Percentiles rank a stretch among this genome's conserved stretches.
Evolutionary conservation across 2,329 filamentous ascomycete species (phyloP).

Genomic region (Venturia nashicola): DNA sequence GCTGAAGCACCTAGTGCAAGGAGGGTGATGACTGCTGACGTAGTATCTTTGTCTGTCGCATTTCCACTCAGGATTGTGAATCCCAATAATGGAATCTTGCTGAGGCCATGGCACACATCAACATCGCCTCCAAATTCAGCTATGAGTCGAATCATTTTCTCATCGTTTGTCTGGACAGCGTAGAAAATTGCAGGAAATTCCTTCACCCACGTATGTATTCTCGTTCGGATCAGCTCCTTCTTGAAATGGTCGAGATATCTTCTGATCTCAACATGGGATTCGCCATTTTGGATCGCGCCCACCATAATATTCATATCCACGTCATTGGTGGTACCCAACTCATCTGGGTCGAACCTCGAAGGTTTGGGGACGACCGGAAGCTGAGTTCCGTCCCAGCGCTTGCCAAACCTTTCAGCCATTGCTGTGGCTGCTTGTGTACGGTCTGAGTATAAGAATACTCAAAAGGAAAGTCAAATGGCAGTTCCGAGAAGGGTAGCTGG

Average conservation of each 20-base stretch:
- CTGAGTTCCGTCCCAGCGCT: too few relatives aligned
- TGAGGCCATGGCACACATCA: conserved; percentile 10
- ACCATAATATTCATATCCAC: not conserved
- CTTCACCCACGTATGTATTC: not conserved
- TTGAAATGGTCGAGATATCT: not conserved
- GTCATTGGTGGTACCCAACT: too few relatives aligned
- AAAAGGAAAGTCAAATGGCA: too few relatives aligned
- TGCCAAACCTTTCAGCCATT: too few relatives aligned
- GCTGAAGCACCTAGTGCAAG: not conserved
- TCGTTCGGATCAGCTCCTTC: not conserved
- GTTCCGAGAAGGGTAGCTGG: too few relatives aligned
- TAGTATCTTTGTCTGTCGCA: not conserved
- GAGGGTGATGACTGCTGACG: not conserved
- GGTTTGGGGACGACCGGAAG: too few relatives aligned
- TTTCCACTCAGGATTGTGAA: conserved; percentile 19
- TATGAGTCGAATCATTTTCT: conserved; percentile 15
- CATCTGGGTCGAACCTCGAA: too few relatives aligned
- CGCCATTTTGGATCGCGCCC: not conserved
- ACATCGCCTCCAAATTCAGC: conserved; percentile 15
- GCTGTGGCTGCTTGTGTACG: too few relatives aligned
- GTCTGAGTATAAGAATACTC: too few relatives aligned
- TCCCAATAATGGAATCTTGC: conserved; percentile 18
- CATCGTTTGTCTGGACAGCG: conserved; percentile 18
- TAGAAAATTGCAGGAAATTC: conserved; percentile 18
- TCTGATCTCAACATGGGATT: not conserved